Conservation (phyloP, 1,284 basidiomycete genomes). For the Porogramme epimiltina region DNA sequence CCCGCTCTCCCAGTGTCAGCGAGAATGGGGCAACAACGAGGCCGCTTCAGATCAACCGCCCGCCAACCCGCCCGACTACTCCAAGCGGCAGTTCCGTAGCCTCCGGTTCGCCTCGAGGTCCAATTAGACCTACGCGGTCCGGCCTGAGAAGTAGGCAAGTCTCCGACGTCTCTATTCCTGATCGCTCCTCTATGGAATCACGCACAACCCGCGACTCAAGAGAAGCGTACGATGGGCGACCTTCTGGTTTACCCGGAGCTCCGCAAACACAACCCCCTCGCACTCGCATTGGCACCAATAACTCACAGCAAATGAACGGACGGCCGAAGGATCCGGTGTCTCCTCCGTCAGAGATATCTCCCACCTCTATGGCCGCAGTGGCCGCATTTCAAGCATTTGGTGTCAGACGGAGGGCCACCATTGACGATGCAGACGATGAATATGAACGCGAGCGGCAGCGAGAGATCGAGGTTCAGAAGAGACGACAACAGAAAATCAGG, state of each 20-base stretch:
- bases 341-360: conserved; percentile 31
- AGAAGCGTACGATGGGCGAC: conserved; percentile 29
- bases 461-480: conserved; percentile 61
- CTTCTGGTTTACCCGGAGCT: conserved; percentile 21
- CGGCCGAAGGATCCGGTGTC: conserved; percentile 10
- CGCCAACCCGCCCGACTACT: conserved; percentile 34
- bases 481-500: conserved; percentile 62
- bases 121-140: conserved; percentile 37
- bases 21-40: conserved; percentile 37
- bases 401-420: conserved; percentile 58
- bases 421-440: conserved; percentile 39
- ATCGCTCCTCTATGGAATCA: conserved; percentile 30
- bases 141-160: conserved; percentile 34
- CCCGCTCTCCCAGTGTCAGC: conserved; percentile 23
- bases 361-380: conserved; percentile 57
- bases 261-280: conserved; percentile 18
- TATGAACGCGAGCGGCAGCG: conserved; percentile 53
- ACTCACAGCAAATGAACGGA: conserved; percentile 19
- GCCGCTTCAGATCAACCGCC: conserved; percentile 54
- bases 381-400: conserved; percentile 68
- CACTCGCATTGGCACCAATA: conserved; percentile 23
- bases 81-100: conserved; percentile 32
- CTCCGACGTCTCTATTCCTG: conserved; percentile 34
- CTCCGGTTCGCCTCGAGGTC: conserved; percentile 30
- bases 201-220: conserved; percentile 28